Base-by-base conservation (phyloP, 1,284 basidiomycete genomes). In the Leucoagaricus sp. region DNA sequence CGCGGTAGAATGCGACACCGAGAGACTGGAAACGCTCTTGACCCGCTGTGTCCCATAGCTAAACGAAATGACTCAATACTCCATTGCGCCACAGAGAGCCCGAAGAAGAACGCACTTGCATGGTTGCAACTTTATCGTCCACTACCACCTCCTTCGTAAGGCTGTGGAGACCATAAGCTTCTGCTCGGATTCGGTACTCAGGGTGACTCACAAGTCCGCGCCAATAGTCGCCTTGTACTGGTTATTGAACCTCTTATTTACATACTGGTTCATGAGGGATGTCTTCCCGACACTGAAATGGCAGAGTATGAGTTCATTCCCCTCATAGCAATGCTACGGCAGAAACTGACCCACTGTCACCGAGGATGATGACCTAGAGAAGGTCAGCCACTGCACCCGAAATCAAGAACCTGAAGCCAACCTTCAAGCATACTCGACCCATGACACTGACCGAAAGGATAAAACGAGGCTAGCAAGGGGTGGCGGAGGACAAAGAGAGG, bases 231-330 rank as follows among this genome's bases (percentile, higher is more conserved):
- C 95, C 80, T 99, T 99, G 85, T 99, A 99, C 75, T 98, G 96
- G 75, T 96, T 98, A 67, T 93, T 96, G 78, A 99, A 99, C 63
- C 96, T 89, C 78, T 98, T 99, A 88, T 99, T 99, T 68, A 99
- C 97, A 80, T 98, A 99, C 81, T 99, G 97, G 81, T 98, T 99
- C 97, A 99, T 99, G 67, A 99, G 86, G 44, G 96, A 99, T 49
- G 96, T 99, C 90, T 99, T 99, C 52, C 96, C 97, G 73, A 99
- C 97, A 60, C 96, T 96, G 44, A 58, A 28, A n/a, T n/a, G 53
- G 53, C 57, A 48, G 57, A 60, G 53, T 56, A 63, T 54, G 38
- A 60, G 50, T 53, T 38, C 31, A 49, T 33, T 44, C 23, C 23
- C 21, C 23, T 53, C 58, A 57, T 53, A 53, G 53, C 60, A 49